Base-by-base conservation (phyloP, 1,284 basidiomycete genomes). In the Cutaneotrichosporon mucoides region DNA sequence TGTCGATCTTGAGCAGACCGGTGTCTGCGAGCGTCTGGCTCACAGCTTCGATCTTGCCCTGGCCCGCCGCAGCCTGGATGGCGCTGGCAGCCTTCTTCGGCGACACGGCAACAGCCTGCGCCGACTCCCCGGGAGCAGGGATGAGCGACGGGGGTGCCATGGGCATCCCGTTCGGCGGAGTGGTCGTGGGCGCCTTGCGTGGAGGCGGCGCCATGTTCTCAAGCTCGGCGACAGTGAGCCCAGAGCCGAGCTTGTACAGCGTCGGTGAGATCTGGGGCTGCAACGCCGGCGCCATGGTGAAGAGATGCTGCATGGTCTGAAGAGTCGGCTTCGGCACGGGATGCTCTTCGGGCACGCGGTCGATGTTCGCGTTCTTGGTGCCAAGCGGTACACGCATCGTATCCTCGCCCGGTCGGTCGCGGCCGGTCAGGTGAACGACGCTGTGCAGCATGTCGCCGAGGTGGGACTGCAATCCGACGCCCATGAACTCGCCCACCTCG, bases 401-500 rank as follows among this genome's bases (percentile, higher is more conserved):
- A 38, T 69, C 67, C 11, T 48, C 55, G 5, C 70, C 71, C 4
- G 72, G 72, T 5, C 73, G 64, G 55, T 73, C 72, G 13, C 62
- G 63, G 0, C 65, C 70, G 0, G 69, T 72, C 12, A 76, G 55
- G 48, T 73, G 73, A 1, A 72, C 68, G 8, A 71, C 42, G 10
- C 61, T 57, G 55, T 75, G 71, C 7, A 76, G 50, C 6, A 76
- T 61, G 48, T 75, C 71, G 42, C 61, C 65, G 1, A 77, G 57
- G 47, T 76, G 73, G 11, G 68, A 61, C 56, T 76, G 71, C 37
- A 77, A 60, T 0, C 74, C 76, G 8, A 77, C 63, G 4, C 73
- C 72, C 58, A 78, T 64, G 61, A 78, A 77, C 56, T 77, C 72
- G 59, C 76, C 76, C 12, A 75, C 64, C 9, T 73, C 73, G 34